These are phyloP conservation scores for Phanerochaete carnosa DNA, from an alignment of 768 basidiomycete species.

Conservation along the genomic window DNA sequence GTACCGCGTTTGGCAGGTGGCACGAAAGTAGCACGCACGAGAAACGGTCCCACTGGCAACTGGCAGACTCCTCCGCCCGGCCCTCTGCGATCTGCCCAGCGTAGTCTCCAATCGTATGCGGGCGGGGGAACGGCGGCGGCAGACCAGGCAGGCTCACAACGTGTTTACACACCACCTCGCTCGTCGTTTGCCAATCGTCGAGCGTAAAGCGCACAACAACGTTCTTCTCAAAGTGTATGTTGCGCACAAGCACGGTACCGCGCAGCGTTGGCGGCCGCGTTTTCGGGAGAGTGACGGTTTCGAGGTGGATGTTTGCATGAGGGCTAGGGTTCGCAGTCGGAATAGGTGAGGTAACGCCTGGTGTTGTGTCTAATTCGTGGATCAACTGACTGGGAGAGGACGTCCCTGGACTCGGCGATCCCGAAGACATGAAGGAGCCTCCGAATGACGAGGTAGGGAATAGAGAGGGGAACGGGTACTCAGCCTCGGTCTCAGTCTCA, in stretches of 20 bases:
- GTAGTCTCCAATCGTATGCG: slow-evolving; percentile 37
- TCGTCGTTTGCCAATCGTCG: slow-evolving; percentile 92
- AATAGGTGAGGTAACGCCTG: slow-evolving; percentile 37
- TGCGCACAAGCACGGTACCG: slow-evolving; percentile 81
- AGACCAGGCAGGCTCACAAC: slow-evolving; percentile 37
- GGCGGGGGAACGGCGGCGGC: slow-evolving; percentile 29
- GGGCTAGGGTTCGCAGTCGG: slow-evolving; percentile 30
- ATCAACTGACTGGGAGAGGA: slow-evolving; percentile 10
- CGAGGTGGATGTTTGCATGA: slow-evolving; percentile 34
- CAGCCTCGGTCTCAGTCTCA: slow-evolving; percentile 38
- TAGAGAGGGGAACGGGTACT: slow-evolving; percentile 23
- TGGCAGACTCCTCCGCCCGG: slow-evolving; percentile 6
- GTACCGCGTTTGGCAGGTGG: not conserved
- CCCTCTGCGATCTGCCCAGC: slow-evolving; percentile 28
- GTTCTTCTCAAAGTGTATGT: slow-evolving; percentile 82
- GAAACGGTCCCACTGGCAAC: slow-evolving; percentile 31
- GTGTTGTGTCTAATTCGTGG: slow-evolving; percentile 28
- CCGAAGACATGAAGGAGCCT: not conserved
- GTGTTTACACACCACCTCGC: slow-evolving; percentile 67
- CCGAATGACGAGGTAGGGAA: slow-evolving; percentile 8
- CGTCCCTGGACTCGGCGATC: not conserved
- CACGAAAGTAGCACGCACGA: slow-evolving; percentile 18
- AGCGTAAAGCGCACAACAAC: slow-evolving; percentile 87
- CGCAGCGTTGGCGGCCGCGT: slow-evolving; percentile 43
- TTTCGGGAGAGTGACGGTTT: slow-evolving; percentile 35